Evolutionary conservation across 2,329 filamentous ascomycete genomes (phyloP), one percentile per base, ranked within the genome.

Genomic region (Alternaria sp.): DNA sequence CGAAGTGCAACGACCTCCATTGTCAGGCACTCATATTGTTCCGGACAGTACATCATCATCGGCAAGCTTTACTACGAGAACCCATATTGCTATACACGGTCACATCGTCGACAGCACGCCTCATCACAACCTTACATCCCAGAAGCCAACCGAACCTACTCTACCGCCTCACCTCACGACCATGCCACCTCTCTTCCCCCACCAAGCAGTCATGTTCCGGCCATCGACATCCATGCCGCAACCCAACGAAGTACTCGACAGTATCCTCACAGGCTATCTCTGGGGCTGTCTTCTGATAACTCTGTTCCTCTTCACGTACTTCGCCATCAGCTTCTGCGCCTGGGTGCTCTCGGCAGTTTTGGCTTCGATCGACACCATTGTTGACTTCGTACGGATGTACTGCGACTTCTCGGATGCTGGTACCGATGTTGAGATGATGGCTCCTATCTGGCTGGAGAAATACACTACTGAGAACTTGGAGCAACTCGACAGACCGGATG

Each of bases 271-370:
- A 15, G 59, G 65, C 57, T 32, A 67, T 17, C 47, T 70, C 7
- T 43, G 59, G 12, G 46, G 52, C 7, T 65, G 60, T 40, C 26
- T 53, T 11, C 21, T 64, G 5, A 64, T 58, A 13, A 9, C 59
- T 2, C 61, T 66, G 47, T 70, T 62, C 40, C 40, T 67, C 28
- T 8, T 47, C 66, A 15, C 61, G 43, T 23, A 47, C 23, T 30
- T 52, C 28, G 23, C 44, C 23, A 50, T 51, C 30, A 50, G 47
- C 25, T 44, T 59, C 13, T 52, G 56, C 30, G 36, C 57, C 11
- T 66, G 43, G 57, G 19, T 23, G 0, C 40, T 26, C 6, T 23
- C 26, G 3, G n/a, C 49, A 15, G 49, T 32, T 15, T 21, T 52
- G 19, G 19, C 49, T 23, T n/a, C 19, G 10, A 17, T 52, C 19